These are phyloP conservation scores for Phytophthora aleatoria DNA, from an alignment of 352 stramenopile species.

Conservation along the genomic window DNA sequence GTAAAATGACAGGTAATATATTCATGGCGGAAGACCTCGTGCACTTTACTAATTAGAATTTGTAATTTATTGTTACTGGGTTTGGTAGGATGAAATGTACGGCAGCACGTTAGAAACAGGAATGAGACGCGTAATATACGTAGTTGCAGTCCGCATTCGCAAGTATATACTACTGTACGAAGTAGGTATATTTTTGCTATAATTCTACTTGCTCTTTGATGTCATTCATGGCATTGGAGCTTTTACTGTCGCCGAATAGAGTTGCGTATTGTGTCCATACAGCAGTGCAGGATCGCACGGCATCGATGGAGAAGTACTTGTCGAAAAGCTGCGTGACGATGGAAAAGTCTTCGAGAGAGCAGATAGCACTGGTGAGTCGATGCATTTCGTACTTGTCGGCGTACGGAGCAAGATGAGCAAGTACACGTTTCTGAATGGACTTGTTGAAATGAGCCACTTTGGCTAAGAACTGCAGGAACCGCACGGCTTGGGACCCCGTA, in stretches of 20 bases:
- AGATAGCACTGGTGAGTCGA: conserved; percentile 53
- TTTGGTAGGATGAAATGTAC: no score
- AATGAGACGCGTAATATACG: no score
- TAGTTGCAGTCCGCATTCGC: no score
- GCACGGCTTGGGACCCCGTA: conserved; percentile 55
- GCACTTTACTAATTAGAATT: not conserved
- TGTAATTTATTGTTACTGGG: no score
- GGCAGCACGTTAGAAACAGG: no score
- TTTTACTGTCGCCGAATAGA: conserved; percentile 44
- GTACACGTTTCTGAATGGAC: conserved; percentile 50
- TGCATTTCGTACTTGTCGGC: conserved; percentile 52
- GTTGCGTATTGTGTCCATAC: conserved; percentile 66
- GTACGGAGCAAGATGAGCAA: conserved; percentile 49
- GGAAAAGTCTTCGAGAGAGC: conserved; percentile 47
- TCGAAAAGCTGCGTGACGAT: conserved; percentile 47
- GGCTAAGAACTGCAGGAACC: conserved; percentile 71
- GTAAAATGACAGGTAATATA: conserved; percentile 18
- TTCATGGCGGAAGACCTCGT: not conserved
- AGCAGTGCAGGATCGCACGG: conserved; percentile 28
- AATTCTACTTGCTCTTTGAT: not conserved
- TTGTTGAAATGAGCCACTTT: conserved; percentile 72
- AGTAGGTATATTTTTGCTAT: not conserved
- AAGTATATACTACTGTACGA: no score
- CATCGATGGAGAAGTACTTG: conserved; percentile 29
- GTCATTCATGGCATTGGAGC: conserved; percentile 25